Evolutionary conservation across 2,329 filamentous ascomycete species (phyloP).

Genomic region (Ceratocystis colombiana): DNA sequence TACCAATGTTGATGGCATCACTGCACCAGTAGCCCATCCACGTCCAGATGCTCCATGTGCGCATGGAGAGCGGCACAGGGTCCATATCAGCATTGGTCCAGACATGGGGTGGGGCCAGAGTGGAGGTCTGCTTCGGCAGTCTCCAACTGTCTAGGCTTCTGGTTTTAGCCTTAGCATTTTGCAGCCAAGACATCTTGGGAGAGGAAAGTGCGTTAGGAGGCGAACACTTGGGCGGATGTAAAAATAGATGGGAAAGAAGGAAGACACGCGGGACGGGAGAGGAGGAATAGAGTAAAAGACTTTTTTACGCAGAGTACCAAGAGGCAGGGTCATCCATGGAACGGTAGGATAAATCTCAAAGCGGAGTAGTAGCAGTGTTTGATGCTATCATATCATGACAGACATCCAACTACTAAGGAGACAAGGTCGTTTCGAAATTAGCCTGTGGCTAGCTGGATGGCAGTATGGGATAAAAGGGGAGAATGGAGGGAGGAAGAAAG

Average conservation of each 20-base stretch:
- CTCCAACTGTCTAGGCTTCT: conserved; percentile 20
- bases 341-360: background rate
- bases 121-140: conserved; percentile 24
- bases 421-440: background rate
- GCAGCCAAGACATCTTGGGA: conserved; percentile 20
- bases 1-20: conserved; percentile 30
- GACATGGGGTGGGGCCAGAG: conserved; percentile 21
- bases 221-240: background rate
- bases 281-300: background rate
- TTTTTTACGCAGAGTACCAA: background rate
- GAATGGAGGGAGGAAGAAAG: background rate
- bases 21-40: conserved; percentile 42
- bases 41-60: conserved; percentile 38
- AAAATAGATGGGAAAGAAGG: conserved; percentile 1
- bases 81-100: conserved; percentile 36
- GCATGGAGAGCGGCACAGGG: conserved; percentile 33
- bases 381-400: background rate
- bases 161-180: conserved; percentile 23
- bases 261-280: background rate
- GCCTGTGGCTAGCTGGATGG: background rate
- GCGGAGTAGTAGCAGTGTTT: background rate
- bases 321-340: conserved; percentile 13
- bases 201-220: background rate
- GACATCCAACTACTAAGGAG: background rate
- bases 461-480: background rate